Base-by-base conservation (phyloP, 768 basidiomycete species). In the Sutorius australiensis region DNA sequence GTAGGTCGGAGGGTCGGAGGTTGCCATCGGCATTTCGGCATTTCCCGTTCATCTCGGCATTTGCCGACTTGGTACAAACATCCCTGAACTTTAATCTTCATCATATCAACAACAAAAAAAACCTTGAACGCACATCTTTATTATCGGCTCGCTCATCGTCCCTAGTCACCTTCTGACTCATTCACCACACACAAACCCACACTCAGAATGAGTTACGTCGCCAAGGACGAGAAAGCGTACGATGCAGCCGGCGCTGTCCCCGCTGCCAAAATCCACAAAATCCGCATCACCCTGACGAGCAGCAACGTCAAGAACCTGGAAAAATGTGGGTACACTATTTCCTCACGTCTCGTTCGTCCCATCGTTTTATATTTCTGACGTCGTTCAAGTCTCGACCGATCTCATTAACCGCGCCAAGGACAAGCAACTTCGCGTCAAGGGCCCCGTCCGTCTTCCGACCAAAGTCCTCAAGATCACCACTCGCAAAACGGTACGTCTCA, bases 401-500 rank as follows among this genome's bases (percentile, higher is more conserved):
- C 83, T 99, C 70, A 91, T 99, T 76, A 94, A 94, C 84, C 86
- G 95, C 57, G 95, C 97, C 64, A 98, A 98, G 81, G 95, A 98
- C 83, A 95, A 95, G 82, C 92, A 98, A 74, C 92, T 99, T 70
- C 91, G 90, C 57, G 97, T 98, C 73, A 98, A 97, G 78, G 97
- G 97, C 55, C 97, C 97, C 61, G 94, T 99, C 67, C 89, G 97
- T 61, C 89, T 99, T 67, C 97, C 97, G 58, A 99, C 97, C 74
- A 98, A 98, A 80, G 88, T 94, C 70, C 85, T 99, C 68, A 94
- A 92, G 77, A 94, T 98, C 80, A 97, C 94, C 75, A 99, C 95
- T 76, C 90, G 97, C 70, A 99, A 99, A 76, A 95, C 97, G 60
- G 94, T 94, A 56, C 61, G 90, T 80, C 9, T 28, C 12, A 17